Evolutionary conservation across 306 rosid species (phyloP).

Genomic region (Vachellia pachyceras): DNA sequence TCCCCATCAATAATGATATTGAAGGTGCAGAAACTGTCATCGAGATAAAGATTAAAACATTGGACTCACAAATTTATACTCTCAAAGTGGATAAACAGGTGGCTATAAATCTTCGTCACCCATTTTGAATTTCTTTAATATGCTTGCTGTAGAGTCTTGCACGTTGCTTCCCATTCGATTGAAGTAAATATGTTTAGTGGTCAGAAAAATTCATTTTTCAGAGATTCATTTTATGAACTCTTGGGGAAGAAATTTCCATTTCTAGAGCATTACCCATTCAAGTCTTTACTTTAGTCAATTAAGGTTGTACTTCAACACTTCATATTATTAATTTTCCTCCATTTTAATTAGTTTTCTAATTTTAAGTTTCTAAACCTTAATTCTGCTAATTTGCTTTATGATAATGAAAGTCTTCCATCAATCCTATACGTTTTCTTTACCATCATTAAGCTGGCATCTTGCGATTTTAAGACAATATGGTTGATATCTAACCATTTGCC

Average conservation of each 20-base stretch:
- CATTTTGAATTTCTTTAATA: slow-evolving; percentile 11
- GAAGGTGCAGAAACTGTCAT: slow-evolving; percentile 77
- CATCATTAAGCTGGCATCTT: slow-evolving; percentile 23
- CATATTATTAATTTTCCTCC: not conserved
- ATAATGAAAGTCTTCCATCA: slow-evolving; percentile 2
- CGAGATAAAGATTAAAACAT: slow-evolving; percentile 91
- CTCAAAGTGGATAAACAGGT: slow-evolving; percentile 97
- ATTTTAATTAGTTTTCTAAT: not conserved
- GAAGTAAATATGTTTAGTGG: slow-evolving; percentile 10
- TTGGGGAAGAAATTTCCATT: not conserved
- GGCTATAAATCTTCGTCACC: slow-evolving; percentile 1
- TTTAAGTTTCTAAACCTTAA: not conserved
- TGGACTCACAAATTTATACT: slow-evolving; percentile 92
- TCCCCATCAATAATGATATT: slow-evolving; percentile 44
- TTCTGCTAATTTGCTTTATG: slow-evolving; percentile 17
- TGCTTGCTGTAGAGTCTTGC: slow-evolving; percentile 20
- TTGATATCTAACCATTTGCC: slow-evolving; percentile 15
- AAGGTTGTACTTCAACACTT: not conserved
- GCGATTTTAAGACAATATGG: slow-evolving; percentile 4
- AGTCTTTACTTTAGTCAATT: not conserved
- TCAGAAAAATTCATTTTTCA: slow-evolving; percentile 5
- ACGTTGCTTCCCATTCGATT: slow-evolving; percentile 27
- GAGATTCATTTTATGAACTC: not conserved
- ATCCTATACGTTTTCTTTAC: slow-evolving; percentile 35
- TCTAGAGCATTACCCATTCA: not conserved